Evolutionary conservation across 1,284 basidiomycete species (phyloP).

Genomic region (Irpex lacteus): DNA sequence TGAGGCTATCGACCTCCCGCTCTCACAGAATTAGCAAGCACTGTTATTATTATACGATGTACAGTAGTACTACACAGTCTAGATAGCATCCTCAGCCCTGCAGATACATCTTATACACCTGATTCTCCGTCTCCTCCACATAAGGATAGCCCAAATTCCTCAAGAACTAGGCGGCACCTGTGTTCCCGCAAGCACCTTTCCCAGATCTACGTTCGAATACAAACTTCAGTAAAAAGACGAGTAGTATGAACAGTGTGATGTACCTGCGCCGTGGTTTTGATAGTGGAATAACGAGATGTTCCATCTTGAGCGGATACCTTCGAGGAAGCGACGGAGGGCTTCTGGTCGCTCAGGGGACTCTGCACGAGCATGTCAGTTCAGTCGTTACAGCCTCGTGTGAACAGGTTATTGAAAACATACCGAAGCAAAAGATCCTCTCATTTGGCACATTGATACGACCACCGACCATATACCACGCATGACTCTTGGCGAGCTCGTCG

Average conservation of each 20-base stretch:
- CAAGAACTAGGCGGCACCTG: constrained; percentile 85
- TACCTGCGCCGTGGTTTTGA: constrained; percentile 93
- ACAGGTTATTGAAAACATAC: constrained; percentile 48
- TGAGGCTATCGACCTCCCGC: too few relatives aligned
- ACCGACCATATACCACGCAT: constrained; percentile 93
- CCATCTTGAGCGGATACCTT: constrained; percentile 83
- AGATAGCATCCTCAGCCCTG: constrained; percentile 22
- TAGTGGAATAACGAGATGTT: constrained; percentile 98
- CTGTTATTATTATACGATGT: too few relatives aligned
- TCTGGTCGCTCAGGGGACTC: constrained; percentile 97
- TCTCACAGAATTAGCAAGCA: too few relatives aligned
- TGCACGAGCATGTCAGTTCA: constrained; percentile 27
- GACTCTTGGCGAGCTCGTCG: constrained; percentile 94
- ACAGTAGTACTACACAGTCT: not conserved
- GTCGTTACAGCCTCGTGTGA: not conserved
- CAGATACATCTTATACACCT: constrained; percentile 81
- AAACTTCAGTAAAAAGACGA: too few relatives aligned
- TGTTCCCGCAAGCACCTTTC: constrained; percentile 90
- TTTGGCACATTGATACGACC: constrained; percentile 75
- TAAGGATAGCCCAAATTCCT: constrained; percentile 81
- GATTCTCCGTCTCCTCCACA: constrained; percentile 92
- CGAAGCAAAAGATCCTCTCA: constrained; percentile 93
- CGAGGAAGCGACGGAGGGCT: constrained; percentile 87
- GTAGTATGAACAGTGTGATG: not conserved
- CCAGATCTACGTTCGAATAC: constrained; percentile 60